Base-by-base conservation (phyloP, 106 monocot genomes). In the Acorus gramineus region DNA sequence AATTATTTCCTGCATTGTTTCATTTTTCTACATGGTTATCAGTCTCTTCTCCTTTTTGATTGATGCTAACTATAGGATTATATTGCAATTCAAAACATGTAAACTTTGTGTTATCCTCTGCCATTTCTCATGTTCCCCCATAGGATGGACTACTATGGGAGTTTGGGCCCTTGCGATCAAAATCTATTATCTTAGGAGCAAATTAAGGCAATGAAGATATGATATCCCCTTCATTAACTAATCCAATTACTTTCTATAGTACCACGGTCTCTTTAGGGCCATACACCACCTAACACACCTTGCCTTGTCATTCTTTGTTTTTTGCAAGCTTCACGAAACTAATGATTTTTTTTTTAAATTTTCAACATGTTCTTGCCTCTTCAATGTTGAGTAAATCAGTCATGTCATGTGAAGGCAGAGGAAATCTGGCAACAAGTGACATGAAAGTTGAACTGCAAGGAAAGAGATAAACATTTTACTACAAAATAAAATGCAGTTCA, bases 401-500 rank as follows among this genome's bases (percentile, higher is more conserved):
- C 7, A 64, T 54, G 0, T 14, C 59, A 46, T 47, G 69, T 66
- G 76, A 65, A 42, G 14, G 56, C 62, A 58, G 14, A 47, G 87
- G 91, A 73, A 83, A 96, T 64, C 66, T 96, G 46, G 87, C 84
- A 62, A 77, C 91, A 65, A 96, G 80, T 52, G 76, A 46, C 90
- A 96, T 91, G 66, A 85, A 96, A 10, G 96, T 91, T 71, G 96
- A 96, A 73, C 96, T 96, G 82, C 59, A 76, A 73, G 61, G 53
- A 53, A 64, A 75, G 59, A 54, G 28, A 61, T 56, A 47, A 14
- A 44, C 28, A 28, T 28, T 28, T 28, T 28, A 28, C 28, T 28
- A 28, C 28, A 28, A 28, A 28, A 28, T 1, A 28, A 28, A 28
- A 28, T 28, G 28, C 28, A n/a, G n/a, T n/a, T n/a, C n/a, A n/a